Conservation (phyloP, 1,139 yeast genomes). For the Yamadazyma diddensiae region DNA sequence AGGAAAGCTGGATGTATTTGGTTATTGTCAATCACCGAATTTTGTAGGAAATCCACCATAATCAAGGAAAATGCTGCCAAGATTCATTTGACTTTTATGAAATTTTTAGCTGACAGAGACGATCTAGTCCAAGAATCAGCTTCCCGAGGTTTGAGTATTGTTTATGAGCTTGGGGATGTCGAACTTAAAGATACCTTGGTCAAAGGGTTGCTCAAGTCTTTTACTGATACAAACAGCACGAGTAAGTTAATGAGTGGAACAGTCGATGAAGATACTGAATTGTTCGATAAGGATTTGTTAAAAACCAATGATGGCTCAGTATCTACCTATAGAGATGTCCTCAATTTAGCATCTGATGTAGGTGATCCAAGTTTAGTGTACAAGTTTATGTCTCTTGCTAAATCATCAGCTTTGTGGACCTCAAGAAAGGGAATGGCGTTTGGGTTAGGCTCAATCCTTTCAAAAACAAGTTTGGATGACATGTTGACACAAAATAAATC, state of each 20-base stretch:
- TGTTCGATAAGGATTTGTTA: conserved; percentile 79
- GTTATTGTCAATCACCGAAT: conserved; percentile 78
- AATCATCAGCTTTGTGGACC: conserved; percentile 86
- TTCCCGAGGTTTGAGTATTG: conserved; percentile 77
- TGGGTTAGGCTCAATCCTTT: conserved; percentile 82
- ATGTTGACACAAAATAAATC: conserved; percentile 53
- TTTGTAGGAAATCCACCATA: conserved; percentile 51
- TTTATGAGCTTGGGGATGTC: conserved; percentile 73
- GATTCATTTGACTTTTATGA: conserved; percentile 72
- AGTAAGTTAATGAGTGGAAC: conserved; percentile 59
- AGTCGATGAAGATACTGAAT: conserved; percentile 73
- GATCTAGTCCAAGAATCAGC: conserved; percentile 90
- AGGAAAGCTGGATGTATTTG: conserved; percentile 82
- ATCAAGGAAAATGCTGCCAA: conserved; percentile 46
- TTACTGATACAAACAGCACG: conserved; percentile 66
- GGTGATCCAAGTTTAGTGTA: conserved; percentile 95
- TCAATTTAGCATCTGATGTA: conserved; percentile 85
- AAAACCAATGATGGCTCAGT: conserved; percentile 83
- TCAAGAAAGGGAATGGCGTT: conserved; percentile 93
- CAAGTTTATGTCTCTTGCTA: conserved; percentile 90
- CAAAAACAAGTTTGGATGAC: conserved; percentile 71
- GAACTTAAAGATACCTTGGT: conserved; percentile 73
- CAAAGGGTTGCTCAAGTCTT: conserved; percentile 70
- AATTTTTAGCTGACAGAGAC: conserved; percentile 73
- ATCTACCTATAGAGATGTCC: conserved; percentile 82